These are phyloP conservation scores for Hyphodiscus hymeniophilus DNA, from an alignment of 495 filamentous ascomycete genomes.

Conservation along the genomic window DNA sequence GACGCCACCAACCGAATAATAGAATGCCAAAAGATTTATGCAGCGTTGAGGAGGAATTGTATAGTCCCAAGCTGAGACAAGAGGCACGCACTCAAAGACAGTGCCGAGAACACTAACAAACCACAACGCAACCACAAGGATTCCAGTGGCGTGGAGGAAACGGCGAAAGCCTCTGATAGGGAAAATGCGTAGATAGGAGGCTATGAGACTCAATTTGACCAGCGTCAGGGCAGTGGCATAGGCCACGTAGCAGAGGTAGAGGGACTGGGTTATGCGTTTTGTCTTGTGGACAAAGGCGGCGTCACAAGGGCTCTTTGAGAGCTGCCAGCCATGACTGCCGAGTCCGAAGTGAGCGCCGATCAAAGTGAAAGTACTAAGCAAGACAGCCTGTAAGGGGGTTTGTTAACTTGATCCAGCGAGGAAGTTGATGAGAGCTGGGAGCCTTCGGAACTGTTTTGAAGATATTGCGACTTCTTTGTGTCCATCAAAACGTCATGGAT, in stretches of 20 bases:
- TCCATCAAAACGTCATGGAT: too few species aligned
- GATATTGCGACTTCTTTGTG: too few species aligned
- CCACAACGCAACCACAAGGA: constrained; percentile 25
- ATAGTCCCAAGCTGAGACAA: constrained; percentile 34
- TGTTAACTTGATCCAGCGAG: not conserved
- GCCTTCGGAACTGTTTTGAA: too few species aligned
- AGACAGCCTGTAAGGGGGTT: not conserved
- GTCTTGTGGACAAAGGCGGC: constrained; percentile 6
- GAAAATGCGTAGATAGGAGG: constrained; percentile 25
- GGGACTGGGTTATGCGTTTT: constrained; percentile 7
- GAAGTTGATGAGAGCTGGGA: too few species aligned
- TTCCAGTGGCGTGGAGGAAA: constrained; percentile 12
- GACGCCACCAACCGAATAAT: constrained; percentile 32
- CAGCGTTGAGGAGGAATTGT: constrained; percentile 16
- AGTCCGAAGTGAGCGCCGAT: constrained; percentile 19
- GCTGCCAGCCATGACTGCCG: constrained; percentile 23
- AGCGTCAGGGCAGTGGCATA: constrained; percentile 19
- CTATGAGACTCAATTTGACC: constrained; percentile 23
- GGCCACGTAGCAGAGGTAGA: constrained; percentile 21
- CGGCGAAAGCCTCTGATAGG: constrained; percentile 14
- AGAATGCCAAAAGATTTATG: constrained; percentile 31
- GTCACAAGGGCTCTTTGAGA: constrained; percentile 7
- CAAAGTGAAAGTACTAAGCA: not conserved
- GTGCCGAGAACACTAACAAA: constrained; percentile 34
- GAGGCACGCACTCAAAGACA: constrained; percentile 37